Evolutionary conservation across 1,284 basidiomycete species (phyloP), one percentile per base, ranked within the genome.

Genomic region (Melampsora medusae): DNA sequence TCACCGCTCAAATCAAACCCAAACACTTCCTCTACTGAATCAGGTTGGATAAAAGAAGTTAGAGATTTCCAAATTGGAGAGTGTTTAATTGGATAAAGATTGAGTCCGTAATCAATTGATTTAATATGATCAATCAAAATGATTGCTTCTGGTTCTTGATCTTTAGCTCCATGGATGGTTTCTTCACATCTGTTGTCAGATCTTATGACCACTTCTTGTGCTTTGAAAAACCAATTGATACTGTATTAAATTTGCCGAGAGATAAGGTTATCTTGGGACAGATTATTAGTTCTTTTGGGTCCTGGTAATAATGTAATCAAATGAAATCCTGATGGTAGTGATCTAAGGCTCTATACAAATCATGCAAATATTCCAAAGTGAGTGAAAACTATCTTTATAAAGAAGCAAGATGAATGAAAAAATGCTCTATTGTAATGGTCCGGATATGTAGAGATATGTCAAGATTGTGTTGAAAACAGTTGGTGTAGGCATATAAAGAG

Each of bases 271-370:
- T 53, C 0, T 17, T 42, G 7, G 4, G n/a, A 61, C 48, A 35
- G 48, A 9, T 31, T n/a, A 3, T 46, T 1, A 22, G 25, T n/a
- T 2, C 62, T 61, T 5, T 72, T 61, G 12, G 71, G 49, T 14
- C 17, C 46, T 35, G 66, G 22, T 49, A 42, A 50, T 35, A 68
- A 67, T 4, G 72, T 61, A 31, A 75, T 68, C 31, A 75, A 61
- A 75, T 75, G 72, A 50, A 68, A 75, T 6, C 72, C 72, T 19
- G 65, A 56, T n/a, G 72, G 72, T 5, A 75, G 49, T 6, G 61
- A 31, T 50, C 68, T 75, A n/a, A 75, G 46, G 28, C 72, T 66
- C 72, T 75, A 48, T 17, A 7, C 56, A 22, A 50, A 64, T 56
- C 17, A 28, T 16, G 22, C n/a, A 25, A 19, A 25, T 53, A 56